Percentiles rank a stretch among this genome's conserved stretches.
Evolutionary conservation across 1,284 basidiomycete genomes (phyloP).

Genomic region (Meira nashicola): DNA sequence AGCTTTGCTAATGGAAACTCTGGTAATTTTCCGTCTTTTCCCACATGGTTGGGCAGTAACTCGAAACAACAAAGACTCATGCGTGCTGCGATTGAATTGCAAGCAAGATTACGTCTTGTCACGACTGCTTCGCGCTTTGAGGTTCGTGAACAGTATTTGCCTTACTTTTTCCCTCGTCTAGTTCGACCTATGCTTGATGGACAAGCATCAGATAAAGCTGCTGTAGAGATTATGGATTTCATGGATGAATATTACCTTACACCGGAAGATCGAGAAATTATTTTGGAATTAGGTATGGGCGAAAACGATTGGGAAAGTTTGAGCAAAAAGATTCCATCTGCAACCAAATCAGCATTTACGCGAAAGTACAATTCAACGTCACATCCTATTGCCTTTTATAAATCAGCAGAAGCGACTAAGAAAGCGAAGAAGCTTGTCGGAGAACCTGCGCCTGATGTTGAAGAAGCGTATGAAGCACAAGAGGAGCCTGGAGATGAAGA

Average conservation of each 20-base stretch:
- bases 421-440: conserved; percentile 24
- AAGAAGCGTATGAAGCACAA: conserved; percentile 17
- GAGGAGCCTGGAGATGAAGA: conserved; percentile 53
- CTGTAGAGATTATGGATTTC: conserved; percentile 72
- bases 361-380: conserved; percentile 61
- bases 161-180: conserved; percentile 72
- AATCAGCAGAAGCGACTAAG: conserved; percentile 17
- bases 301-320: conserved; percentile 64
- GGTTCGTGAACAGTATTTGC: conserved; percentile 84
- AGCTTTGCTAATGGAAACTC: conserved; percentile 34
- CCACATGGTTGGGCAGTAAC: conserved; percentile 92
- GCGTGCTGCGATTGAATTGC: conserved; percentile 80
- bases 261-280: conserved; percentile 91
- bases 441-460: conserved; percentile 31
- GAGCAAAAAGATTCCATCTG: conserved; percentile 74
- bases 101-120: conserved; percentile 87
- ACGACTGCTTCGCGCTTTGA: conserved; percentile 83
- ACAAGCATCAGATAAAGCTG: conserved; percentile 57
- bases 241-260: conserved; percentile 95
- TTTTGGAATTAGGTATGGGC: conserved; percentile 86
- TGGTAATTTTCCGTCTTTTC: conserved; percentile 35
- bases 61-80: conserved; percentile 80
- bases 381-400: conserved; percentile 43
- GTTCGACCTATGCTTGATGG: conserved; percentile 69
- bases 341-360: conserved; percentile 80